A percentile compares a stretch with the other conserved stretches of the same genome.
Evolutionary conservation across 768 basidiomycete species (phyloP).

Genomic region (Ramaria sp.): DNA sequence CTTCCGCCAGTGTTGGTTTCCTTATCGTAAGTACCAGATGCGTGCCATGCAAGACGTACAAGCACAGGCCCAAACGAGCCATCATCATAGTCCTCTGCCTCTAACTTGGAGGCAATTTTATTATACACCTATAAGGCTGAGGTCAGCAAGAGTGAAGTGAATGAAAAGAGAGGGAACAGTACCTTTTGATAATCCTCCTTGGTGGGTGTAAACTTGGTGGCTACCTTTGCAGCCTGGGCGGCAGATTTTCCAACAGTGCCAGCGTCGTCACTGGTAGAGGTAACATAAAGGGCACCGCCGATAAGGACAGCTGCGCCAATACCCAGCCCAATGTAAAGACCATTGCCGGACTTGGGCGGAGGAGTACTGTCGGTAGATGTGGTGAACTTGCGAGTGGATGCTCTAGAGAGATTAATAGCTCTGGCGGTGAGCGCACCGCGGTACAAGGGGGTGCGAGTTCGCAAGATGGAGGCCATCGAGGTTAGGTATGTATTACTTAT

Average conservation of each 20-base stretch:
- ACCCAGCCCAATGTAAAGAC: slow-evolving; percentile 50
- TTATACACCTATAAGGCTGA: slow-evolving; percentile 69
- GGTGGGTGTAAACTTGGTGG: slow-evolving; percentile 59
- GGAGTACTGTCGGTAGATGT: background rate
- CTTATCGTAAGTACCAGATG: slow-evolving; percentile 90
- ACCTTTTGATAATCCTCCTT: slow-evolving; percentile 90
- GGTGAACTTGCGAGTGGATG: background rate
- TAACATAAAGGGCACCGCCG: slow-evolving; percentile 55
- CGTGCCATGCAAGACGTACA: slow-evolving; percentile 88
- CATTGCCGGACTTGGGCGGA: slow-evolving; percentile 27
- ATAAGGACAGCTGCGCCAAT: slow-evolving; percentile 40
- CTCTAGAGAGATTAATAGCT: background rate
- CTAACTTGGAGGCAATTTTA: slow-evolving; percentile 64
- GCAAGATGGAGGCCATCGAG: slow-evolving; percentile 5
- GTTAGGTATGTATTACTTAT: background rate
- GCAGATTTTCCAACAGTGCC: slow-evolving; percentile 49
- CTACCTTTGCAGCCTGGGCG: slow-evolving; percentile 49
- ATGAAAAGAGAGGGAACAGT: background rate
- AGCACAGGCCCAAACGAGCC: slow-evolving; percentile 84
- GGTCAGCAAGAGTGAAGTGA: background rate
- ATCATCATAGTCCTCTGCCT: slow-evolving; percentile 78
- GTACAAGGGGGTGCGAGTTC: background rate
- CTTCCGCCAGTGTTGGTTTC: slow-evolving; percentile 68
- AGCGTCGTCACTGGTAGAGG: slow-evolving; percentile 35
- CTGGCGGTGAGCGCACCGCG: background rate